A percentile compares a stretch with the other conserved stretches of the same genome.
Conservation (phyloP, 129 eudicot species). For the Helianthus tuberosus region DNA sequence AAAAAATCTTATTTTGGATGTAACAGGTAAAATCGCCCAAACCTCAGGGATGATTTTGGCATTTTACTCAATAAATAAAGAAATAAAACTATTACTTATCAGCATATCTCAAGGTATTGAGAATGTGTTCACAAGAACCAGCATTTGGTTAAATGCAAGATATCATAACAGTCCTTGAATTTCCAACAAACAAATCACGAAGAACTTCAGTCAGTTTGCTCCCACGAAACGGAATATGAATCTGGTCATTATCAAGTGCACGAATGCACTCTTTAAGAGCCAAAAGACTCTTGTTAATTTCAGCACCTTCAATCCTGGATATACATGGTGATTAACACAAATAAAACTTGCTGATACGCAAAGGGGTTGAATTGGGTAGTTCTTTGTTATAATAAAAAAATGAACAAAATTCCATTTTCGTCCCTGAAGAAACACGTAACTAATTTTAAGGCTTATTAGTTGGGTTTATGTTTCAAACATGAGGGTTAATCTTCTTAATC, state of each 20-base stretch:
- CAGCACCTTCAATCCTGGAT: constrained; percentile 95
- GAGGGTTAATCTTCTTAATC: too few species aligned
- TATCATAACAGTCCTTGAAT: constrained; percentile 94
- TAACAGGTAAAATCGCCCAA: too few species aligned
- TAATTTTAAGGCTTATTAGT: too few species aligned
- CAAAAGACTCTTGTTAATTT: constrained; percentile 92
- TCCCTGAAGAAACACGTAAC: too few species aligned
- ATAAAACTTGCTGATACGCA: constrained; percentile 11
- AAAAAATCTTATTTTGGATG: too few species aligned
- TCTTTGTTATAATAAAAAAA: not conserved
- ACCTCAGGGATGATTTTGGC: too few species aligned
- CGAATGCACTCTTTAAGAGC: constrained; percentile 98
- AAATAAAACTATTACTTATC: constrained; percentile 51
- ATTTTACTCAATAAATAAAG: too few species aligned
- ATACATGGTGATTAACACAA: constrained; percentile 8
- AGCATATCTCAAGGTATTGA: constrained; percentile 93
- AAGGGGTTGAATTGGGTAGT: not conserved
- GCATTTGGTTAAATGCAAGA: constrained; percentile 94
- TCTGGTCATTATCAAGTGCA: constrained; percentile 93
- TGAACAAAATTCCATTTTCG: too few species aligned
- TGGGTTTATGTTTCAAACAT: too few species aligned
- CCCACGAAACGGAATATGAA: constrained; percentile 97
- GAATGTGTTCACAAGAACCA: constrained; percentile 94
- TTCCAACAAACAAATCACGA: constrained; percentile 94
- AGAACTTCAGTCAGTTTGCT: constrained; percentile 97